Evolutionary conservation across 75 land plant genomes (phyloP), one percentile per base, ranked within the genome.

Genomic region (Cryptomeria japonica): DNA sequence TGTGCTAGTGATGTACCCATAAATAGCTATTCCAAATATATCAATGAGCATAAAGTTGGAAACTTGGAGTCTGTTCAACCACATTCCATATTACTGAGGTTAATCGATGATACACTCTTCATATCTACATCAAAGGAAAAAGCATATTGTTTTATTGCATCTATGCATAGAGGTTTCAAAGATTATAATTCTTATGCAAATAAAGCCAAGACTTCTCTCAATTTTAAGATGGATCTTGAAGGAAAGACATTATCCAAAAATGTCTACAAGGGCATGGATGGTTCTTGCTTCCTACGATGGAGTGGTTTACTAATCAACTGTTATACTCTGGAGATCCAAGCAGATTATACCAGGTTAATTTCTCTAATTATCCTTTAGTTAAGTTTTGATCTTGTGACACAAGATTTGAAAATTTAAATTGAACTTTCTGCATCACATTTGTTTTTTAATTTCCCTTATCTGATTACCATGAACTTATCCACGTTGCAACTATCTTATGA

Each of bases 301-400:
- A 95, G 97, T 91, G 99, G 99, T 78, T 90, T 98, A 86, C 95
- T 97, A 37, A 90, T 98, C 87, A 98, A 98, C 78, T 96, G 93
- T 84, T 8, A 86, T 34, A 96, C 97, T 42, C 87, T 97, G 34
- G 99, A 98, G 89, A 85, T 98, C 87, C 99, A 98, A 93, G 99
- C 97, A 79, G 99, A 98, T 86, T 98, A 98, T 55, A 93, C 99
- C 88, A 97, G 99, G 99, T 98, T 55, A 87, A 44, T 44, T 70
- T 79, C 44, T 87, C n/a, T 64, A 28, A 64, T 85, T 31, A 1
- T 36, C 73, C 44, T 18, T 76, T 76, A 12, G 31, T 38, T 78
- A 2, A 19, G 12, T 28, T 31, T 28, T 44, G 22, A n/a, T 82
- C 51, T 11, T 82, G 51, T 82, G 15, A 32, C 25, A 44, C 46